These are phyloP conservation scores for Nothophaeocryptopus gaeumannii DNA, from an alignment of 2,329 filamentous ascomycete species.

Conservation along the genomic window DNA sequence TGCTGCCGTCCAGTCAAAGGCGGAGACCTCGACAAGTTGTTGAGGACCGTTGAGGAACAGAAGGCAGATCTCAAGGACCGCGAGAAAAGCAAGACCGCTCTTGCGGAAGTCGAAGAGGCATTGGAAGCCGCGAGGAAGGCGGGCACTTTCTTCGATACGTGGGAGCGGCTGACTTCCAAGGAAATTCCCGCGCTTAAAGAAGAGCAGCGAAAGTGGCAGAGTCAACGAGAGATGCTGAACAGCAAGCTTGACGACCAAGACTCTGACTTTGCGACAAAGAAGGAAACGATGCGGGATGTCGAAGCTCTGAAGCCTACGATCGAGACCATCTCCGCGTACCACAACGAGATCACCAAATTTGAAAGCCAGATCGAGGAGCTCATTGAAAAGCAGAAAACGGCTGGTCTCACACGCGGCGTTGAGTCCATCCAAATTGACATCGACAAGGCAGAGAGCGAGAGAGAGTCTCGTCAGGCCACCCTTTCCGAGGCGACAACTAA, in stretches of 20 bases:
- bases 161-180: conserved; percentile 61
- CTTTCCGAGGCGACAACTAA: conserved; percentile 66
- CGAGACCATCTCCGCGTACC: conserved; percentile 68
- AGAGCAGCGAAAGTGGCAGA: conserved; percentile 56
- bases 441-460: conserved; percentile 63
- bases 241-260: conserved; percentile 62
- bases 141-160: conserved; percentile 69
- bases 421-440: conserved; percentile 82
- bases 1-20: conserved; percentile 68
- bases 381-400: conserved; percentile 69
- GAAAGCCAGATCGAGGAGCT: conserved; percentile 73
- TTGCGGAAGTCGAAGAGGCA: conserved; percentile 58
- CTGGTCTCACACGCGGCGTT: conserved; percentile 63
- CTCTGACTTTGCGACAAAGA: conserved; percentile 58
- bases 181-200: conserved; percentile 69
- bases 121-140: conserved; percentile 53
- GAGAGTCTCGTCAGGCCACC: conserved; percentile 60
- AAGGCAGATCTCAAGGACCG: conserved; percentile 18
- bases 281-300: conserved; percentile 67
- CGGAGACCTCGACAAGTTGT: conserved; percentile 61
- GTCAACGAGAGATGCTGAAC: conserved; percentile 39
- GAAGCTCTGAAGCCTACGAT: conserved; percentile 76
- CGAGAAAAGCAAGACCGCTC: conserved; percentile 24
- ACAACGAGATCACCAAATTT: conserved; percentile 68
- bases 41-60: conserved; percentile 59